These are phyloP conservation scores for Hyphopichia wangnamkhiaoensis DNA, from an alignment of 1,139 yeast species.

Conservation along the genomic window DNA sequence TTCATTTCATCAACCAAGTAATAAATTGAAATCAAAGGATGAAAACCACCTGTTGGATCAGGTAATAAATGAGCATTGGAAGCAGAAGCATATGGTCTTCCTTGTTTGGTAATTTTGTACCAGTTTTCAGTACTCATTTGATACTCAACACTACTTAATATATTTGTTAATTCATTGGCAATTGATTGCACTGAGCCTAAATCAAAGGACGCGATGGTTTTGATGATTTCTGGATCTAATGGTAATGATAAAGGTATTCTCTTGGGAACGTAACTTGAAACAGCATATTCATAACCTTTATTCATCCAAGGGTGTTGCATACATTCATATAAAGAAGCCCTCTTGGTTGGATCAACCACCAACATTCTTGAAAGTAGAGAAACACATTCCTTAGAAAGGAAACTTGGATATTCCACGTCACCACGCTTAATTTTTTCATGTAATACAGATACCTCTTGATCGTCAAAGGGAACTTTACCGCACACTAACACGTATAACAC, in stretches of 20 bases:
- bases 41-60: slow-evolving; percentile 89
- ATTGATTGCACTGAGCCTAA: slow-evolving; percentile 71
- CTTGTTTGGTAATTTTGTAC: slow-evolving; percentile 49
- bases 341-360: slow-evolving; percentile 79
- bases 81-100: slow-evolving; percentile 44
- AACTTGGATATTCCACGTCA: slow-evolving; percentile 85
- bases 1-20: slow-evolving; percentile 82
- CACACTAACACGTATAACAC: slow-evolving; percentile 92
- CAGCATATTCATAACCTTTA: slow-evolving; percentile 78
- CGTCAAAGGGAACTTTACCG: slow-evolving; percentile 98
- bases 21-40: slow-evolving; percentile 86
- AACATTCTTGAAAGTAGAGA: slow-evolving; percentile 85
- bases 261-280: slow-evolving; percentile 71
- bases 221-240: slow-evolving; percentile 66
- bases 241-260: slow-evolving; percentile 77
- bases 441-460: slow-evolving; percentile 85
- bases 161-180: slow-evolving; percentile 52
- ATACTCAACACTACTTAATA: slow-evolving; percentile 71
- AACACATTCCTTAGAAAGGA: slow-evolving; percentile 80
- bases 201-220: slow-evolving; percentile 77
- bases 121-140: slow-evolving; percentile 65
- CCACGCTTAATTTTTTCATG: slow-evolving; percentile 96
- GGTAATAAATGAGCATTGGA: slow-evolving; percentile 43
- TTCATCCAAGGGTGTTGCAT: slow-evolving; percentile 94
- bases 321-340: slow-evolving; percentile 81